Percentiles rank a stretch among this genome's conserved stretches.
Conservation (phyloP, 192 early-diverging fungal species). For the Backusella sp. region DNA sequence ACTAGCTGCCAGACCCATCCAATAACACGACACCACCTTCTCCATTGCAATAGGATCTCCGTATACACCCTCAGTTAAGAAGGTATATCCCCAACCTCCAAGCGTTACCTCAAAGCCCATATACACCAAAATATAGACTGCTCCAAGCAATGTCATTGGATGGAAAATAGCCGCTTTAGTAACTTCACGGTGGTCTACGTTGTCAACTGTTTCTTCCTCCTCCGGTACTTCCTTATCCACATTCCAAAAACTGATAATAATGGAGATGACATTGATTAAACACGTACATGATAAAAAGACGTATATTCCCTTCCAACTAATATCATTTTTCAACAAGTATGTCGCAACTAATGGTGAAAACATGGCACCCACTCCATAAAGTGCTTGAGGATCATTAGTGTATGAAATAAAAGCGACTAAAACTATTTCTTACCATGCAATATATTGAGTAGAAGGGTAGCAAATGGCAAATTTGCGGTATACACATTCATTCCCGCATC, state of each 20-base stretch:
- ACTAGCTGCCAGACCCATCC: conserved; percentile 33
- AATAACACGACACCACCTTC: conserved; percentile 29
- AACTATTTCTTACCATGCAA: conserved; percentile 28
- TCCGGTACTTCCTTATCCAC: not conserved
- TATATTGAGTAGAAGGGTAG: conserved; percentile 31
- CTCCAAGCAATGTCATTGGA: conserved; percentile 23
- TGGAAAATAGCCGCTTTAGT: conserved; percentile 17
- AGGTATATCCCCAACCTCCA: conserved; percentile 38
- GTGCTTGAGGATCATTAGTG: not conserved
- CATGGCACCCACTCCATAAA: conserved; percentile 37
- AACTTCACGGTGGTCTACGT: not conserved
- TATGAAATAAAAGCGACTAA: not conserved
- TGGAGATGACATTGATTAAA: conserved; percentile 13
- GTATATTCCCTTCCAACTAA: conserved; percentile 32
- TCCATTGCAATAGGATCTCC: conserved; percentile 28
- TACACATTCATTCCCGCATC: conserved; percentile 37
- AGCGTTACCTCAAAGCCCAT: conserved; percentile 41
- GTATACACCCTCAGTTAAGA: conserved; percentile 23
- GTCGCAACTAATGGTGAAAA: conserved; percentile 29
- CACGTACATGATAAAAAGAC: conserved; percentile 23
- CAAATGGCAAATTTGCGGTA: conserved; percentile 26
- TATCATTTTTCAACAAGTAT: conserved; percentile 5
- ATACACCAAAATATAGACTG: conserved; percentile 33
- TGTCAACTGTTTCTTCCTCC: conserved; percentile 3
- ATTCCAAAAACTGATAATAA: conserved; percentile 25